Conservation (phyloP, 129 eudicot species). For the Lonicera japonica region DNA sequence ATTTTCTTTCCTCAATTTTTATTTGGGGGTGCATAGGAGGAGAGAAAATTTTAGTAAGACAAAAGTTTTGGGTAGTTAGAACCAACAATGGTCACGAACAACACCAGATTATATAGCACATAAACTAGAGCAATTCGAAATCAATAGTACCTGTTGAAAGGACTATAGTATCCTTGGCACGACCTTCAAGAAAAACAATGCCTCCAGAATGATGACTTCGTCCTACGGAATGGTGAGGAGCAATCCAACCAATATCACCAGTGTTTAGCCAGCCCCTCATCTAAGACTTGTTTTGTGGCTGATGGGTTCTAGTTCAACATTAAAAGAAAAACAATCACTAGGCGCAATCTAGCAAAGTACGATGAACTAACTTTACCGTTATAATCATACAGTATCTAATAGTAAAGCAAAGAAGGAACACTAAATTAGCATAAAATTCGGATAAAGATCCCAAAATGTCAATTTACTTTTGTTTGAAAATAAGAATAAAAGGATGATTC, state of each 20-base stretch:
- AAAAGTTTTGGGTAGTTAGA: neutral
- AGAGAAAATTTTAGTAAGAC: neutral
- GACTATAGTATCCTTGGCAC: conserved; percentile 97
- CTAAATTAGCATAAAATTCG: neutral
- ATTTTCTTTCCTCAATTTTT: no score
- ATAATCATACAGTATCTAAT: neutral
- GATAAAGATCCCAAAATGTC: neutral
- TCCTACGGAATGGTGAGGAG: conserved; percentile 61
- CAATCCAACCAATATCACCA: conserved; percentile 97
- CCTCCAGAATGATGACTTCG: conserved; percentile 82
- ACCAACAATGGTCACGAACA: neutral
- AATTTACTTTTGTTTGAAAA: no score
- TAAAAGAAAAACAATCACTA: conserved; percentile 9
- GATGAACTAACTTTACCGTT: neutral
- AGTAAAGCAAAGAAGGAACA: neutral
- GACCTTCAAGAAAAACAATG: conserved; percentile 84
- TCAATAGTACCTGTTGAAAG: conserved; percentile 76
- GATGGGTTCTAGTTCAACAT: conserved; percentile 47
- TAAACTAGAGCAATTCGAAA: no score
- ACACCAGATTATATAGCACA: no score
- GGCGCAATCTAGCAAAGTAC: neutral
- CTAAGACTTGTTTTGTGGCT: conserved; percentile 72
- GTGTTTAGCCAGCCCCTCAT: conserved; percentile 93
- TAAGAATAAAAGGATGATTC: neutral
- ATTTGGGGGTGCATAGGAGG: no score